A percentile compares a stretch with the other conserved stretches of the same genome.
These are phyloP conservation scores for Aspergillus sojae DNA, from an alignment of 2,329 filamentous ascomycete genomes.

Conservation along the genomic window DNA sequence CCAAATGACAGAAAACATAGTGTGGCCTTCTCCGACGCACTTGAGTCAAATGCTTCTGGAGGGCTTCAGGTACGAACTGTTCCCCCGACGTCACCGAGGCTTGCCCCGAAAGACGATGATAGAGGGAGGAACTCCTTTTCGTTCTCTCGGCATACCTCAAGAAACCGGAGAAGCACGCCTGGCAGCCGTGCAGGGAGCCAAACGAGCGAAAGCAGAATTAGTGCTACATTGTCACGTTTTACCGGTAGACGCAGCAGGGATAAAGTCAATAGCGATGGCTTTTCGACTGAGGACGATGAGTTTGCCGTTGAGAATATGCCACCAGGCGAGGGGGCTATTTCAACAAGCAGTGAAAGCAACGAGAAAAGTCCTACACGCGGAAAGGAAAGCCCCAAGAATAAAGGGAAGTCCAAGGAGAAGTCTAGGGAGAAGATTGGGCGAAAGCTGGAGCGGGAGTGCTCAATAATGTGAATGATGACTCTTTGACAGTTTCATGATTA, in stretches of 20 bases:
- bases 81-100: slow-evolving; percentile 28
- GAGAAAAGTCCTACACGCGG: slow-evolving; percentile 27
- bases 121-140: slow-evolving; percentile 24
- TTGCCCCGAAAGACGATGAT: slow-evolving; percentile 29
- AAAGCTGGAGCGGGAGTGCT: slow-evolving; percentile 47
- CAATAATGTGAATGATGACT: slow-evolving; percentile 40
- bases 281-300: slow-evolving; percentile 30
- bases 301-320: slow-evolving; percentile 25
- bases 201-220: slow-evolving; percentile 38
- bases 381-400: slow-evolving; percentile 25
- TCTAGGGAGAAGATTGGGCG: slow-evolving; percentile 38
- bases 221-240: slow-evolving; percentile 40
- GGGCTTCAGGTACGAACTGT: slow-evolving; percentile 24
- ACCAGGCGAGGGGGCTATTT: slow-evolving; percentile 19
- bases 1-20: slow-evolving; percentile 28
- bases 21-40: slow-evolving; percentile 31
- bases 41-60: slow-evolving; percentile 12
- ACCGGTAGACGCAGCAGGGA: slow-evolving; percentile 35
- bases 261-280: slow-evolving; percentile 31
- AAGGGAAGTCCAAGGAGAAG: slow-evolving; percentile 36
- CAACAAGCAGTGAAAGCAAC: slow-evolving; percentile 23
- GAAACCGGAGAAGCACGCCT: slow-evolving; percentile 33
- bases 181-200: slow-evolving; percentile 41
- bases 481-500: slow-evolving; percentile 10
- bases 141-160: slow-evolving; percentile 34